Evolutionary conservation across 75 land plant species (phyloP).

Genomic region (Cunninghamia lanceolata): DNA sequence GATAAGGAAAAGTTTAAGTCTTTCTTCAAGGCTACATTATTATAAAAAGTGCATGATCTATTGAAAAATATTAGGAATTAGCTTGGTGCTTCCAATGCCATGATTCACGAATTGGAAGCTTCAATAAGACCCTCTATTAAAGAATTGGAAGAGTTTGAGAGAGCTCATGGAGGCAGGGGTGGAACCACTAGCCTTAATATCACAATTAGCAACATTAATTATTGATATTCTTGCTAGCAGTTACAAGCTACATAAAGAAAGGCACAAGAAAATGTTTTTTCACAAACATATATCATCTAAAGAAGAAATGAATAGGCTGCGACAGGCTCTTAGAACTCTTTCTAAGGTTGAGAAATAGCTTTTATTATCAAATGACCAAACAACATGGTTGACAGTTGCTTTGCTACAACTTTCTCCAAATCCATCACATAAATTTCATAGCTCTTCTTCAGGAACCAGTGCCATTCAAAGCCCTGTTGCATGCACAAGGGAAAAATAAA

Average conservation of each 20-base stretch:
- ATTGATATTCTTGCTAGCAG: constrained; percentile 94
- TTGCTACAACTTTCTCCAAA: constrained; percentile 96
- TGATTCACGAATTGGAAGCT: no score
- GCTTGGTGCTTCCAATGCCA: no score
- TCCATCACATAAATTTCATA: constrained; percentile 61
- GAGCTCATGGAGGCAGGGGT: constrained; percentile 84
- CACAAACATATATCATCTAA: constrained; percentile 56
- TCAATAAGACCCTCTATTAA: no score
- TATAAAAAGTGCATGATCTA: no score
- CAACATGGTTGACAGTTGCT: constrained; percentile 93
- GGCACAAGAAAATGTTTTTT: constrained; percentile 61
- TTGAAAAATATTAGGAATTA: no score
- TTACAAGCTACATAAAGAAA: constrained; percentile 51
- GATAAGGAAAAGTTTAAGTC: no score
- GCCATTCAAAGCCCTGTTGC: constrained; percentile 58
- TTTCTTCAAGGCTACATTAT: no score
- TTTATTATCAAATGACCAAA: constrained; percentile 66
- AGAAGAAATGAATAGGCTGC: constrained; percentile 82
- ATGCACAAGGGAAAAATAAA: constrained; percentile 16
- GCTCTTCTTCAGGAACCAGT: constrained; percentile 64
- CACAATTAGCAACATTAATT: constrained; percentile 85
- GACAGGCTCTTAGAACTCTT: constrained; percentile 80
- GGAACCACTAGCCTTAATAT: constrained; percentile 89
- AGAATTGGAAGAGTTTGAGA: constrained; percentile 60
- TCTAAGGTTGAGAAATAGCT: constrained; percentile 95